Evolutionary conservation across 2,329 filamentous ascomycete genomes (phyloP), one percentile per base, ranked within the genome.

Genomic region (Chaetomiaceae sp.): DNA sequence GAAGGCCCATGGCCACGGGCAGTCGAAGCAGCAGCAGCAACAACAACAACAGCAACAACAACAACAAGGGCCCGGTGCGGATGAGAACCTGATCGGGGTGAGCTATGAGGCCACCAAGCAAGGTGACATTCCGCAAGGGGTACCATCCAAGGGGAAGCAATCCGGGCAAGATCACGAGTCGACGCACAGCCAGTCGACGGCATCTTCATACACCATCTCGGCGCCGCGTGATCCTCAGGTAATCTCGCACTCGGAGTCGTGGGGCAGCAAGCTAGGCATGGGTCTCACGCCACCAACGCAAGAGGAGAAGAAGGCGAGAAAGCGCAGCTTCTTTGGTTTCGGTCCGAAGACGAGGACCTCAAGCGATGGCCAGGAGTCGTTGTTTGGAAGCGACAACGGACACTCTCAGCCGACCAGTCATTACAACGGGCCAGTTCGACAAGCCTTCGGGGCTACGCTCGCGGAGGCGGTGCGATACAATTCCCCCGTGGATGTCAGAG

Each of bases 401-500:
- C 73, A 70, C 18, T 71, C 71, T 29, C 50, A 77, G 73, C 18
- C 70, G 68, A 48, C 61, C 62, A 54, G 52, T 37, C 71, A 73
- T 32, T 75, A 73, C 55, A 73, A 71, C 55, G 80, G 82, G 14
- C 77, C 82, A 0, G 71, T 84, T 13, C 79, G 84, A 33, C 81
- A 87, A 52, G 88, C 90, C 3, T 99, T 99, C 67, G 94, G 94
- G 2, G 86, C 89, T 29, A 82, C 89, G 5, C 73, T 99, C 48
- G 83, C 83, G 8, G 92, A 97, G 64, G 94, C 94, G 23, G 91
- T 96, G 7, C 83, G 88, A 55, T 88, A 81, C 66, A 91, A 88
- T 62, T 78, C 84, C 11, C 91, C 90, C 0, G 71, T 75, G 11
- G 88, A 90, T 52, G 77, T 89, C 40, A 81, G 84, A 55, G 83